These are phyloP conservation scores for Cyclostephanos invisitatus DNA, from an alignment of 108 stramenopile species.

Conservation along the genomic window DNA sequence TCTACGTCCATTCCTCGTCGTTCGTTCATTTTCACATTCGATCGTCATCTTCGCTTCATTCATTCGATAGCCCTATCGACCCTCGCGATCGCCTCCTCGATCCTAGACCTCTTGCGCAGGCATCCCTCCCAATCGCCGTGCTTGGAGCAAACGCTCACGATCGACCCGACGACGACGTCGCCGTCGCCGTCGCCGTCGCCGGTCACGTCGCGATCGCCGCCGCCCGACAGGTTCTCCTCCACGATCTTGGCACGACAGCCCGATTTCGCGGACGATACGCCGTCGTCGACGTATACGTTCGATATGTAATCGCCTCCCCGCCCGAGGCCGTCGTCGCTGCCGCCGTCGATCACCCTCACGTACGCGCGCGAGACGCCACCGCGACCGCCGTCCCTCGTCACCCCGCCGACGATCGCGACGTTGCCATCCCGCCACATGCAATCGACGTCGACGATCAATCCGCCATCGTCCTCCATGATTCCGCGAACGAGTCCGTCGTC, in stretches of 20 bases:
- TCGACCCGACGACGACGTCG: conserved; percentile 7
- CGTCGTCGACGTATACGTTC: conserved; percentile 26
- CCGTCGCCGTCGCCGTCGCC: background rate
- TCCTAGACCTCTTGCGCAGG: conserved; percentile 18
- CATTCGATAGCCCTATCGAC: background rate
- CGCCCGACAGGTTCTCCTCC: conserved; percentile 22
- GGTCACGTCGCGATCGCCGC: background rate
- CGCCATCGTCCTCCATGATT: conserved; percentile 33
- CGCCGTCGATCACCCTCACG: conserved; percentile 34
- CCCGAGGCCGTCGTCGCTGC: background rate
- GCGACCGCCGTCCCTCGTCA: conserved; percentile 5
- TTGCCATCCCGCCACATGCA: conserved; percentile 42
- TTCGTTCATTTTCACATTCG: background rate
- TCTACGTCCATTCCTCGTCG: too few species aligned
- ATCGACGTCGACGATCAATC: conserved; percentile 47
- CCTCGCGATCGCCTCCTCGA: conserved; percentile 3
- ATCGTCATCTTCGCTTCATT: background rate
- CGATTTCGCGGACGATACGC: background rate
- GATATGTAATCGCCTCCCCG: conserved; percentile 32
- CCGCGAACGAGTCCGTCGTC: conserved; percentile 42
- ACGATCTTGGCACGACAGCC: background rate
- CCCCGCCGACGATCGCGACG: conserved; percentile 40
- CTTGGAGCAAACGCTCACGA: conserved; percentile 42
- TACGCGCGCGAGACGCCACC: conserved; percentile 28
- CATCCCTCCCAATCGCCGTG: conserved; percentile 46